Evolutionary conservation across 225 moss, liverwort and hornwort species (phyloP), one percentile per base, ranked within the genome.

Genomic region (Lunularia cruciata): DNA sequence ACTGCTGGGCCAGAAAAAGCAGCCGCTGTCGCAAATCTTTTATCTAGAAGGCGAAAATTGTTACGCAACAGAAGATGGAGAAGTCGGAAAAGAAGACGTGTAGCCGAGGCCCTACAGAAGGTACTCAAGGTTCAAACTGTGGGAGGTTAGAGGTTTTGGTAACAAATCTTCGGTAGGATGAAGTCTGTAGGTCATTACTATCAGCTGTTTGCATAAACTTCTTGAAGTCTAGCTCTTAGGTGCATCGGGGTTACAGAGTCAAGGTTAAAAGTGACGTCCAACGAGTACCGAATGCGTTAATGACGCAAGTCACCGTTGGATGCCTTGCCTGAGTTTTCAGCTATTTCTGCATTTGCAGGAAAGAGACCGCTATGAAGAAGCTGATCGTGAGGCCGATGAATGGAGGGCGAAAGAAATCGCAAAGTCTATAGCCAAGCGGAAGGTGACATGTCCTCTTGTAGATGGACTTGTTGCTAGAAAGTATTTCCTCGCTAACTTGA

Each of bases 321-420:
- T n/a, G n/a, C n/a, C n/a, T n/a, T n/a, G n/a, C n/a, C n/a, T n/a
- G n/a, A n/a, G n/a, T n/a, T n/a, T n/a, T n/a, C 43, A 43, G 0
- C 22, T 28, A 8, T 31, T 8, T 16, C 10, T 47, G 48, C 20
- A 38, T 73, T 69, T 68, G 73, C 68, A 90, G 96, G 92, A 89
- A 81, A 79, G 76, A 60, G 92, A 90, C 73, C 77, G 57, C 0
- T 75, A 79, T 65, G 98, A 89, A 65, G 78, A 62, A 63, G 85
- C 83, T 60, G 91, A 93, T 67, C 86, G 83, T 42, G 85, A 88
- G 72, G 89, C 89, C 65, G 98, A 98, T 82, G 96, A 91, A 65
- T 98, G 98, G 98, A 89, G 91, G 75, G 91, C 93, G 62, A 82
- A 78, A 70, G 91, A 99, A 73, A 93, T 98, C 70, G 98, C 98